A percentile compares a stretch with the other conserved stretches of the same genome.
Evolutionary conservation across 305 asterid species (phyloP).

Genomic region (Petunia hybrid): DNA sequence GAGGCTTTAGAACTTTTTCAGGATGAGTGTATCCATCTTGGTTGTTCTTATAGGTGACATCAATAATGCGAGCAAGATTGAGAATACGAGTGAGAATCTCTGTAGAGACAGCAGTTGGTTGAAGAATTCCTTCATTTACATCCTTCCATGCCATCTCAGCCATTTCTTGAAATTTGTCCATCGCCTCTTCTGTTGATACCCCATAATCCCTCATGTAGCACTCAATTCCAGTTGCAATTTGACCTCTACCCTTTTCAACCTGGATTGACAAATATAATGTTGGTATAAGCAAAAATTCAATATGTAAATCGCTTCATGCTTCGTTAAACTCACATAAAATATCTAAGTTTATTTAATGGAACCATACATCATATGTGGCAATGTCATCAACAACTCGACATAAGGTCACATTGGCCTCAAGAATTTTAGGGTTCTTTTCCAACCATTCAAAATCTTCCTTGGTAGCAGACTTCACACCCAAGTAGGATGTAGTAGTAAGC

Average conservation of each 20-base stretch:
- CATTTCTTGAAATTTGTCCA: conserved; percentile 27
- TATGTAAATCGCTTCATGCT: no score
- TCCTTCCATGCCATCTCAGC: neutral
- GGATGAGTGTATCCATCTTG: no score
- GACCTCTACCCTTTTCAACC: conserved; percentile 42
- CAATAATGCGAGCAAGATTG: conserved; percentile 20
- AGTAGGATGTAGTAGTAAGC: neutral
- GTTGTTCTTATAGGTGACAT: neutral
- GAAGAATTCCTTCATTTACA: conserved; percentile 15
- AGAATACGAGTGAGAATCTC: conserved; percentile 15
- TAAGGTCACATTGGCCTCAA: no score
- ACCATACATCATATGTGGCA: neutral
- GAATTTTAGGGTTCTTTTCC: no score
- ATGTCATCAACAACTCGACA: no score
- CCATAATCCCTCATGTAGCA: no score
- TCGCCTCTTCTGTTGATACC: no score
- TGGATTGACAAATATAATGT: neutral
- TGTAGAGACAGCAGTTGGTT: neutral
- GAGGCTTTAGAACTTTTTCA: no score
- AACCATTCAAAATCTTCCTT: no score
- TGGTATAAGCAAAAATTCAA: no score
- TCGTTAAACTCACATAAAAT: no score
- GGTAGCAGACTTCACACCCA: neutral
- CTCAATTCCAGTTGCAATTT: neutral
- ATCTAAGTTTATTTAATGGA: no score